Conservation (phyloP, 768 basidiomycete species). For the Tylopilus cervinicoccineus region DNA sequence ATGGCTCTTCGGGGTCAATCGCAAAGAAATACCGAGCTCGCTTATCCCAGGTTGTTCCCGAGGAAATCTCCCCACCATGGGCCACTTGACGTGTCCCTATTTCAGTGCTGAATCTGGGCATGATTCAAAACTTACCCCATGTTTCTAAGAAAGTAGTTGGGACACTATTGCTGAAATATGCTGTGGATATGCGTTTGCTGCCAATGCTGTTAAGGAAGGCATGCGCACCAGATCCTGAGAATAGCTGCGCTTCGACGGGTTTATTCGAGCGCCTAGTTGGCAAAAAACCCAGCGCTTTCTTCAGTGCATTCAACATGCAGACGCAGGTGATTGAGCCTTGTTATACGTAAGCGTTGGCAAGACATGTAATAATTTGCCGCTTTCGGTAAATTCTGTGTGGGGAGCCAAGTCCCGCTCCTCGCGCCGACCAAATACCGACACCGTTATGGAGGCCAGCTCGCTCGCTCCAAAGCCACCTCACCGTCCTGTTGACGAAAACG, state of each 20-base stretch:
- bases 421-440: too few species aligned
- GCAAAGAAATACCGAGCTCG: constrained; percentile 31
- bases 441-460: constrained; percentile 16
- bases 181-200: constrained; percentile 7
- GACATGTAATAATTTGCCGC: not conserved
- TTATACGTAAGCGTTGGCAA: too few species aligned
- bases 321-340: too few species aligned
- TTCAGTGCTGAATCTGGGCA: not conserved
- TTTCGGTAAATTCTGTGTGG: too few species aligned
- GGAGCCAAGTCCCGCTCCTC: too few species aligned
- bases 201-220: not conserved
- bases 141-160: constrained; percentile 16
- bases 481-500: constrained; percentile 18
- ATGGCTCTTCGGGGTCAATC: constrained; percentile 23
- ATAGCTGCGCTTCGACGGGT: constrained; percentile 3
- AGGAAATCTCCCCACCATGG: constrained; percentile 23
- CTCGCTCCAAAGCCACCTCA: constrained; percentile 10
- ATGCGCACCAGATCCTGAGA: constrained; percentile 24
- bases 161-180: constrained; percentile 28
- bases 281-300: constrained; percentile 1
- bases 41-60: constrained; percentile 6
- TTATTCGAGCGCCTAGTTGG: not conserved
- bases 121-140: constrained; percentile 20
- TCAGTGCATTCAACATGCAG: constrained; percentile 13
- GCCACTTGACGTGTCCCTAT: constrained; percentile 8